Evolutionary conservation across 257 asterid genomes (phyloP).

Genomic region (Verbascum thapsus): DNA sequence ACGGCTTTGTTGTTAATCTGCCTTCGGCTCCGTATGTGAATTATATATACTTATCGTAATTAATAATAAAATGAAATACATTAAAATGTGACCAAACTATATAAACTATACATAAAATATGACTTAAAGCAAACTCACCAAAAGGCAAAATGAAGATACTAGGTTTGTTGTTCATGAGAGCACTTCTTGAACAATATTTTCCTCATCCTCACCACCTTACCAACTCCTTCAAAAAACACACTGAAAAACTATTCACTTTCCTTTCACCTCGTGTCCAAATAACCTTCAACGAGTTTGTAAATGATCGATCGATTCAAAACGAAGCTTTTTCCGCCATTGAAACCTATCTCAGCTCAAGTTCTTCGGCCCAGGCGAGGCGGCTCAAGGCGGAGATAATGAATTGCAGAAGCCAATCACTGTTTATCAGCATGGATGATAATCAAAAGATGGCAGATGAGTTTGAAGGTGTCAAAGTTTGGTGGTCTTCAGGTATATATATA

Average conservation of each 20-base stretch:
- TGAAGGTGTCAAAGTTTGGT: slow-evolving; percentile 34
- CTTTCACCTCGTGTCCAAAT: slow-evolving; percentile 43
- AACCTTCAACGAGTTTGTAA: slow-evolving; percentile 44
- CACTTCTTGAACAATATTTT: slow-evolving; percentile 35
- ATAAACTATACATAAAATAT: no score
- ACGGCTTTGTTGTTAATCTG: no score
- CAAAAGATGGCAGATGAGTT: slow-evolving; percentile 36
- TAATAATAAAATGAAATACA: no score
- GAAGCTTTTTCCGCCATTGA: slow-evolving; percentile 40
- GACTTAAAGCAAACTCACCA: neutral
- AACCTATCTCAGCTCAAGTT: slow-evolving; percentile 41
- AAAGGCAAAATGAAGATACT: slow-evolving; percentile 32
- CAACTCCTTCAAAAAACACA: slow-evolving; percentile 11
- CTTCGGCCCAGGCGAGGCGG: slow-evolving; percentile 38
- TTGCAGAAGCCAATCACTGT: slow-evolving; percentile 26
- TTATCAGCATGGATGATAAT: slow-evolving; percentile 42
- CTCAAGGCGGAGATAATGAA: slow-evolving; percentile 37
- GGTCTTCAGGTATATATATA: slow-evolving; percentile 38
- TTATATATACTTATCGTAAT: no score
- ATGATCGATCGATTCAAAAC: slow-evolving; percentile 39
- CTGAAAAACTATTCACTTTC: slow-evolving; percentile 14
- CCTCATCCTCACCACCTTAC: slow-evolving; percentile 37
- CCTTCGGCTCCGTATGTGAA: no score
- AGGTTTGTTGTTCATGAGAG: slow-evolving; percentile 33
- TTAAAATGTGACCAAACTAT: no score